Percentiles rank a stretch among this genome's conserved stretches.
Evolutionary conservation across 164 flowering plant genomes (phyloP).

Genomic region (Piper longum): DNA sequence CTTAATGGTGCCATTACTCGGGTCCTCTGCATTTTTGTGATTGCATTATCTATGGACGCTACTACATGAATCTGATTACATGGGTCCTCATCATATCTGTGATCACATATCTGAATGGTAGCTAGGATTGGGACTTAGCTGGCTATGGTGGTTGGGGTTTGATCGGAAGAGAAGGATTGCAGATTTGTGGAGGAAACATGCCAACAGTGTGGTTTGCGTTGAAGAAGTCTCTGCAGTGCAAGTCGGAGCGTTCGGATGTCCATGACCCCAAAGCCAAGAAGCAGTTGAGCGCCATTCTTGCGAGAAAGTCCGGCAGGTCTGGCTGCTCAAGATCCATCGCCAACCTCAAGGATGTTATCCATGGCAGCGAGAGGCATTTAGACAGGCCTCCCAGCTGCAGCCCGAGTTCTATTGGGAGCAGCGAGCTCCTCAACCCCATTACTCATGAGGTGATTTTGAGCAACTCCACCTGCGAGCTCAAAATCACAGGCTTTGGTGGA

Average conservation of each 20-base stretch:
- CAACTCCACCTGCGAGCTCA: constrained; percentile 82
- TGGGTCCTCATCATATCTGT: no score
- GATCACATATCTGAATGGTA: no score
- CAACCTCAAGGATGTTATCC: constrained; percentile 88
- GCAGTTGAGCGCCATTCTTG: constrained; percentile 53
- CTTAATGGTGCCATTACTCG: no score
- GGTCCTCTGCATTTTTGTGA: no score
- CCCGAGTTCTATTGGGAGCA: constrained; percentile 94
- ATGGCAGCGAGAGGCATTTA: constrained; percentile 59
- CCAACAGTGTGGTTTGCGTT: constrained; percentile 88
- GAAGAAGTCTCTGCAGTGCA: constrained; percentile 79
- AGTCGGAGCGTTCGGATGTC: constrained; percentile 73
- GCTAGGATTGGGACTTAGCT: no score
- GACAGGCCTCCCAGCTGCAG: constrained; percentile 79
- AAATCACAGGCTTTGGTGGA: constrained; percentile 53
- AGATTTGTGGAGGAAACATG: constrained; percentile 20
- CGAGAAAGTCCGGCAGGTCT: constrained; percentile 55
- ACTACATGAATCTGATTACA: no score
- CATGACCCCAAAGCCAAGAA: constrained; percentile 61
- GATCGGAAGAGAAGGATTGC: constrained; percentile 1
- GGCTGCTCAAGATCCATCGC: constrained; percentile 97
- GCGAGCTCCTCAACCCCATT: constrained; percentile 80
- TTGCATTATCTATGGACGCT: no score
- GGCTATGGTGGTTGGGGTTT: not conserved
- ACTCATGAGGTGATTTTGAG: constrained; percentile 86